These are phyloP conservation scores for Xylaria intraflava DNA, from an alignment of 495 filamentous ascomycete species.

Conservation along the genomic window DNA sequence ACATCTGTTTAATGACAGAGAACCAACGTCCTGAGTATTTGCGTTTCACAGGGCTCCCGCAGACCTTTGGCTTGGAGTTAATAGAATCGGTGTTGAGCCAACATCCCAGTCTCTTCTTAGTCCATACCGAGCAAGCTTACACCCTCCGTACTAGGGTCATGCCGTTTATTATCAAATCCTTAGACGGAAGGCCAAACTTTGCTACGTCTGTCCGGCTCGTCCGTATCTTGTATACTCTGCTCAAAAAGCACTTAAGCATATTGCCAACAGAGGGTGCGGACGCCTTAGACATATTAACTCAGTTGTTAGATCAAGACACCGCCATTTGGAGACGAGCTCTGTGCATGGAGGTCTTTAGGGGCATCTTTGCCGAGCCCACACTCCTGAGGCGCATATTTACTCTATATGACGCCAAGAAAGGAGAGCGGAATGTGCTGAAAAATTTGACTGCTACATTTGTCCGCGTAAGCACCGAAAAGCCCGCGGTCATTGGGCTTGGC, in stretches of 20 bases:
- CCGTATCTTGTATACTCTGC: constrained; percentile 70
- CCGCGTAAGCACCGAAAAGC: constrained; percentile 83
- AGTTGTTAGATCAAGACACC: constrained; percentile 80
- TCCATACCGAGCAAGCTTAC: constrained; percentile 73
- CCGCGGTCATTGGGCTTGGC: constrained; percentile 75
- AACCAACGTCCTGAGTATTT: constrained; percentile 75
- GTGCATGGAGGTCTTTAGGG: constrained; percentile 85
- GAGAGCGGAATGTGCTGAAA: constrained; percentile 67
- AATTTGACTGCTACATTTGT: constrained; percentile 80
- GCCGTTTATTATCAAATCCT: constrained; percentile 68
- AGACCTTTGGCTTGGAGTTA: constrained; percentile 79
- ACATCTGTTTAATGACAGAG: constrained; percentile 83
- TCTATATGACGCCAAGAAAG: constrained; percentile 66
- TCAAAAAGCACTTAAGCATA: constrained; percentile 68
- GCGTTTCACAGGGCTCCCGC: constrained; percentile 63
- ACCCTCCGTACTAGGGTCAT: constrained; percentile 73
- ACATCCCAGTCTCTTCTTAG: constrained; percentile 67
- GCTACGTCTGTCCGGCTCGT: constrained; percentile 74
- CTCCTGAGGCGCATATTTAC: constrained; percentile 75
- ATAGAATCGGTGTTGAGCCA: constrained; percentile 84
- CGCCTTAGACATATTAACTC: constrained; percentile 75
- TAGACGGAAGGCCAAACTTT: constrained; percentile 76
- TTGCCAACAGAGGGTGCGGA: constrained; percentile 77
- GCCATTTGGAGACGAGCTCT: constrained; percentile 77
- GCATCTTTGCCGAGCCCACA: constrained; percentile 70